Base-by-base conservation (phyloP, 345 rosid species). In the Dimocarpus longan region DNA sequence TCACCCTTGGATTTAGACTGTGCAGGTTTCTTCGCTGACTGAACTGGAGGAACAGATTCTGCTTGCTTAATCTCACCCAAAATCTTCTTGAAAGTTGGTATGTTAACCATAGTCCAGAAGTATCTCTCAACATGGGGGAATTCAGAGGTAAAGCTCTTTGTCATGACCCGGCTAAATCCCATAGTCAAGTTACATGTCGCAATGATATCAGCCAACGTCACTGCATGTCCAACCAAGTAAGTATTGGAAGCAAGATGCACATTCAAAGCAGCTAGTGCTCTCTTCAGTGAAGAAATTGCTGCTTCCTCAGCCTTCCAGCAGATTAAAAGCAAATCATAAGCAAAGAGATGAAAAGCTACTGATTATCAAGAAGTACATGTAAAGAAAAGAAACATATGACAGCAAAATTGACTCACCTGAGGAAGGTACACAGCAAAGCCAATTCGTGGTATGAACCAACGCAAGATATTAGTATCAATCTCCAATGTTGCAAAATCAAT, bases 91-190 rank as follows among this genome's bases (percentile, higher is more conserved):
- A 96, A 86, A 83, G 90, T 93, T 28, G 99, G 98, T 72, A 92
- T 97, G 84, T 96, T 96, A 60, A 89, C 86, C 93, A 91, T 70
- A 15, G 98, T 96, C 99, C 98, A 96, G 83, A 94, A 96, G 90
- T 96, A 91, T 81, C 99, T 88, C 90, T 96, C 98, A 22, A 96
- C 94, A 39, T 94, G 99, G 72, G 98, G 99, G 88, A 93, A 96
- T 78, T 86, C 95, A 2, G 95, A 90, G 75, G 98, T 90, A 77
- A 96, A 93, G 87, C 85, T 89, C 90, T 94, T 94, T 44, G 97
- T 88, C 95, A 96, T 77, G 79, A 91, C 66, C 10, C 63, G 72
- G 26, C 66, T n/a, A 77, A 91, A 89, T 72, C 99, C 99, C 40
- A 82, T 0, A 70, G 69, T 77, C 78, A 96, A 86, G 86, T 93